Percentiles rank a stretch among this genome's conserved stretches.
phyloP scores from a whole-genome alignment of 225 moss, liverwort and hornwort genomes.

The Bryum argenteum region DNA sequence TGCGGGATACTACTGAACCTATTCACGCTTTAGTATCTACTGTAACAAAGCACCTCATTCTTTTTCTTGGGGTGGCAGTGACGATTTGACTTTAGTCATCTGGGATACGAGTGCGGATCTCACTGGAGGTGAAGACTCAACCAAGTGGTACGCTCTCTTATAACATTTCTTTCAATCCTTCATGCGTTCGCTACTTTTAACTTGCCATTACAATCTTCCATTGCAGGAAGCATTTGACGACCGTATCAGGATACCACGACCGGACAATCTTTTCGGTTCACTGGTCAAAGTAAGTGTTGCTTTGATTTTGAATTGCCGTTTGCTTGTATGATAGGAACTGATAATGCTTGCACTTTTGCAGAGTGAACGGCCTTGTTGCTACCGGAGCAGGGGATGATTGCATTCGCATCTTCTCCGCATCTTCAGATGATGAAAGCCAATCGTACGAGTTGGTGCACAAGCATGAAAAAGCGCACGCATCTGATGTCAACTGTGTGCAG shows the following conservation, averaged over 20 bases:
- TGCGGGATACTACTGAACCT: conserved; percentile 23
- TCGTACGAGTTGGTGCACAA: conserved; percentile 66
- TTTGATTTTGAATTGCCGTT: neutral
- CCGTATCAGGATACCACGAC: conserved; percentile 91
- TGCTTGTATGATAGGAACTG: conserved; percentile 3
- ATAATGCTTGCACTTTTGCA: conserved; percentile 27
- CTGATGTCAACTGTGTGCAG: conserved; percentile 89
- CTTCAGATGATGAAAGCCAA: conserved; percentile 42
- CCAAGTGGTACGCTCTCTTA: conserved; percentile 57
- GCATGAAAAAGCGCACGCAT: conserved; percentile 74
- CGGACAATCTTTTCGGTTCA: conserved; percentile 91
- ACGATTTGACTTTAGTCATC: conserved; percentile 80
- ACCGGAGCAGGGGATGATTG: conserved; percentile 92
- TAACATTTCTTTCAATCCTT: neutral
- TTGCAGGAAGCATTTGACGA: conserved; percentile 83
- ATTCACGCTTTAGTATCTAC: too few relatives aligned
- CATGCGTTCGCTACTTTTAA: neutral
- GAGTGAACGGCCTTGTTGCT: conserved; percentile 77
- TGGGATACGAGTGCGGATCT: conserved; percentile 84
- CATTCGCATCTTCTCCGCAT: conserved; percentile 76
- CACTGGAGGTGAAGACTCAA: conserved; percentile 34
- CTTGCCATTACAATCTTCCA: conserved; percentile 10
- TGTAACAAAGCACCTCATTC: too few relatives aligned
- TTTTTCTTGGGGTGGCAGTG: conserved; percentile 55
- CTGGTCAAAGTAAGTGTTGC: conserved; percentile 75